These are phyloP conservation scores for Arthrobotrys musiformis DNA, from an alignment of 2,329 filamentous ascomycete genomes.

Conservation along the genomic window DNA sequence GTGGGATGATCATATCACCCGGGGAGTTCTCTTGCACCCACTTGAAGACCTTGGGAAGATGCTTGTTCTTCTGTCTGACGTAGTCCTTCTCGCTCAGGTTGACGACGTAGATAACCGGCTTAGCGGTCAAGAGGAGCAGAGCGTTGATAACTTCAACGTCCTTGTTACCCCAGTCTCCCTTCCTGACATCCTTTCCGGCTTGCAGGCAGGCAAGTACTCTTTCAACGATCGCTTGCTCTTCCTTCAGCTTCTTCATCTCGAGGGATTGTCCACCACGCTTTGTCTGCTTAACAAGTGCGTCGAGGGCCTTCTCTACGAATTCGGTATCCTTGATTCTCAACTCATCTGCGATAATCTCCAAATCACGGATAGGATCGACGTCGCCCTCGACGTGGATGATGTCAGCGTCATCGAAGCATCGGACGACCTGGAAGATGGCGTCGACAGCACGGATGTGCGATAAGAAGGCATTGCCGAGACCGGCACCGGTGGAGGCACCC, in stretches of 20 bases:
- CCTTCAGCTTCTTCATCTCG: constrained; percentile 96
- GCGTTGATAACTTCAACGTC: constrained; percentile 99
- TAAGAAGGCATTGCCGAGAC: constrained; percentile 96
- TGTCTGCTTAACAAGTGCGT: constrained; percentile 92
- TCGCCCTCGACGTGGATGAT: constrained; percentile 99
- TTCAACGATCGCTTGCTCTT: constrained; percentile 92
- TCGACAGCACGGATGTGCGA: constrained; percentile 98
- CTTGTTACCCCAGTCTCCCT: constrained; percentile 88
- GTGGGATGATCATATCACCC: constrained; percentile 89
- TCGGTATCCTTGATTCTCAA: constrained; percentile 98
- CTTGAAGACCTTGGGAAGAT: constrained; percentile 89
- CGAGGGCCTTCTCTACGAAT: constrained; percentile 94
- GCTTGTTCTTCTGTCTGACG: constrained; percentile 99
- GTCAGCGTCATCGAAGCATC: constrained; percentile 98
- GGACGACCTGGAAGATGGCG: constrained; percentile 96
- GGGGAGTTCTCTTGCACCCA: constrained; percentile 93
- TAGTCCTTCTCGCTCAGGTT: constrained; percentile 98
- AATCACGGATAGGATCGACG: constrained; percentile 91
- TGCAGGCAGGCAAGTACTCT: constrained; percentile 86
- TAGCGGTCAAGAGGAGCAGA: constrained; percentile 91
- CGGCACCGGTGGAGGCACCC: constrained; percentile 95
- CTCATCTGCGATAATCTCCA: constrained; percentile 97
- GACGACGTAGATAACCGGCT: constrained; percentile 95
- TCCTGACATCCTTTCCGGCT: constrained; percentile 83
- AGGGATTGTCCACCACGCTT: constrained; percentile 91